Evolutionary conservation across 768 basidiomycete genomes (phyloP).

Genomic region (Butyriboletus loyo): DNA sequence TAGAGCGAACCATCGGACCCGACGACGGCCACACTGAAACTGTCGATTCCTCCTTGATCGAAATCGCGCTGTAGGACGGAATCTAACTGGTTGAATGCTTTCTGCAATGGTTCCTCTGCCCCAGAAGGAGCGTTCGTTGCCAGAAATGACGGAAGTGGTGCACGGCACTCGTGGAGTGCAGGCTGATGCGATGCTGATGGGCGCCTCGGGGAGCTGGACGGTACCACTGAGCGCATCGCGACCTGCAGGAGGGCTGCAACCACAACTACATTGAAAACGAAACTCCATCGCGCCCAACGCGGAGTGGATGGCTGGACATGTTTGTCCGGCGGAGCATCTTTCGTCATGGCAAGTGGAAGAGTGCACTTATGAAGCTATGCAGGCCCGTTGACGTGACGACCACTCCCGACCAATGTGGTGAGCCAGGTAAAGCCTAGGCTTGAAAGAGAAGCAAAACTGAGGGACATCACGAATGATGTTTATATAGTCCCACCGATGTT

Average conservation of each 20-base stretch:
- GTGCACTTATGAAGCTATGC: no score
- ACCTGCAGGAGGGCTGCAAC: constrained; percentile 13
- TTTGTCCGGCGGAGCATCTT: background rate
- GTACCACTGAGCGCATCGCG: background rate
- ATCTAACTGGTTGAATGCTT: constrained; percentile 7
- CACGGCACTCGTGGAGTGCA: constrained; percentile 6
- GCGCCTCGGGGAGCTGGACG: background rate
- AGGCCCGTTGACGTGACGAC: no score
- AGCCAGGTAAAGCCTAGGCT: no score
- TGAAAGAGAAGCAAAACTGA: no score
- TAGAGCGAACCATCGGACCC: constrained; percentile 44
- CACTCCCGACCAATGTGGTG: no score
- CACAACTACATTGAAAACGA: constrained; percentile 10
- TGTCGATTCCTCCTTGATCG: constrained; percentile 41
- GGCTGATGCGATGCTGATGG: background rate
- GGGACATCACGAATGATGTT: no score
- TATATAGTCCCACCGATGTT: no score
- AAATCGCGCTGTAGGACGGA: constrained; percentile 16
- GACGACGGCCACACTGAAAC: constrained; percentile 48
- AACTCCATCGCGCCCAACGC: constrained; percentile 16
- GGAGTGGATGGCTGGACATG: background rate
- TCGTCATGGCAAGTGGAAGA: background rate
- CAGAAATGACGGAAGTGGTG: constrained; percentile 18
- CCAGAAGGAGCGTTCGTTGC: constrained; percentile 13
- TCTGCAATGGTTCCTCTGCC: constrained; percentile 5